Conservation (phyloP, 345 rosid genomes). For the Psidium guajava region DNA sequence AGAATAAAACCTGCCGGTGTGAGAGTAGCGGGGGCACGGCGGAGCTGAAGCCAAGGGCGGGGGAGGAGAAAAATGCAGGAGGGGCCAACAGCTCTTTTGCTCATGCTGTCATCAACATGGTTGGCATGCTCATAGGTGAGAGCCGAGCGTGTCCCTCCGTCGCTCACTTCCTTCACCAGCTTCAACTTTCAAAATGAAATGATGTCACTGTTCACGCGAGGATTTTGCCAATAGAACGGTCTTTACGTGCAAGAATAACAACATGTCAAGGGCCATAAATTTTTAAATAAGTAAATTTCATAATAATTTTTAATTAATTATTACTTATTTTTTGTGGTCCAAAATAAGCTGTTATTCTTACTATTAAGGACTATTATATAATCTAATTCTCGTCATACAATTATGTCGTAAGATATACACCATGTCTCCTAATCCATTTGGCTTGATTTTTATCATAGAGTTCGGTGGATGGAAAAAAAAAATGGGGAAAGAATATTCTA, state of each 20-base stretch:
- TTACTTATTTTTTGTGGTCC: no score
- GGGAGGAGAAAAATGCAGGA: neutral
- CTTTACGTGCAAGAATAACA: no score
- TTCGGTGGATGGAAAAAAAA: neutral
- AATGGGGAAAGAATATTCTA: neutral
- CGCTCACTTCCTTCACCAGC: no score
- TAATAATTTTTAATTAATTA: no score
- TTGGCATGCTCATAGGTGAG: conserved; percentile 80
- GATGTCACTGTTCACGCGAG: no score
- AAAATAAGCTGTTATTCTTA: no score
- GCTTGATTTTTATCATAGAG: neutral
- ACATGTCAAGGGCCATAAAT: no score
- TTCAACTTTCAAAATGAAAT: no score
- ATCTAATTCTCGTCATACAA: no score
- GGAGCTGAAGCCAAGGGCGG: neutral
- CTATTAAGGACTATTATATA: no score
- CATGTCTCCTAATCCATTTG: neutral
- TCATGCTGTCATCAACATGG: conserved; percentile 72
- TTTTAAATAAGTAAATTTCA: no score
- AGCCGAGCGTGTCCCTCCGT: neutral
- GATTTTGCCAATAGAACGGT: no score
- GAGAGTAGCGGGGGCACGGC: neutral
- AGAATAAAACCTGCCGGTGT: conserved; percentile 10
- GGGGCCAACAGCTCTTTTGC: conserved; percentile 38
- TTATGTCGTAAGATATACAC: neutral